Evolutionary conservation across 148 eudicot species (phyloP), one percentile per base, ranked within the genome.

Genomic region (Limonium bicolor): DNA sequence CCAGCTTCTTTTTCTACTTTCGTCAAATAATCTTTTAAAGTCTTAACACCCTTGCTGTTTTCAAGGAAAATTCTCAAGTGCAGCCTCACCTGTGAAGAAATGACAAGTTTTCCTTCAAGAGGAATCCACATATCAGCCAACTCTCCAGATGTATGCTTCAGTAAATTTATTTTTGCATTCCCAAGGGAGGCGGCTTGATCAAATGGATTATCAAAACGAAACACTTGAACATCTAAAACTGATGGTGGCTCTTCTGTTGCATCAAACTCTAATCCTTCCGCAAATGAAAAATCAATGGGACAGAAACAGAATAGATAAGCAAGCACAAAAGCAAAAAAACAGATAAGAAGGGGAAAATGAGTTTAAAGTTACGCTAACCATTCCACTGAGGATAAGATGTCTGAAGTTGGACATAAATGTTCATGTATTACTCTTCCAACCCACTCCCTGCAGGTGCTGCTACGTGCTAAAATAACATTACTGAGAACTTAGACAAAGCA

Each of bases 1-100:
- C 96, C 96, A 29, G 77, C 94, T 62, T 82, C 94, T 62, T 77
- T 82, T 57, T 79, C 96, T 86, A 87, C 74, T 60, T 82, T 87
- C 6, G 65, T 59, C 36, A 87, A 51, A 66, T 79, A 87, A 7
- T 79, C 94, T 74, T 60, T 76, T 26, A 87, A 60, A 2, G 83
- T 65, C 51, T 87, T 83, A 50, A 71, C 83, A 24, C 96, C 96
- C 41, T 77, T 79, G 30, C 73, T 79, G 56, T 87, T 87, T 44
- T 87, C 96, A 70, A 82, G 68, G 61, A 82, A 79, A 28, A 82
- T 74, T 62, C 96, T 74, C 40, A 87, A 58, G 60, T 82, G 96
- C 69, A 87, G 46, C 69, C 72, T 82, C 3, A 90, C 64, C 70
- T 82, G 96, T 49, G 62, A 73, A 28, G 94, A 61, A 43, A 63